Percentiles rank a stretch among this genome's conserved stretches.
These are phyloP conservation scores for Tetragonia tetragonoides DNA, from an alignment of 148 eudicot species.

Conservation along the genomic window DNA sequence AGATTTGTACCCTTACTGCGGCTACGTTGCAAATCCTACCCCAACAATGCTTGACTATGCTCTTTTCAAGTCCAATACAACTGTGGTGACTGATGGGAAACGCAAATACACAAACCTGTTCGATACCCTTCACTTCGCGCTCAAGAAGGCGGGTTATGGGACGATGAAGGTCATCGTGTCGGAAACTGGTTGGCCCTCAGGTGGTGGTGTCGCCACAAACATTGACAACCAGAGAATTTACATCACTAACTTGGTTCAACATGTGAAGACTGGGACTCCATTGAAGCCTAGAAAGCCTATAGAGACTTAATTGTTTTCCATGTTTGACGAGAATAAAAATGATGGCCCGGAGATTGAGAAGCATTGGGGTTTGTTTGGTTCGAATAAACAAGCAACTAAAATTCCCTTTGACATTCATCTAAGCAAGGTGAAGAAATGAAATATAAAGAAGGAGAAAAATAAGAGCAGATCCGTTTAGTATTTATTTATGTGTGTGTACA, in stretches of 20 bases:
- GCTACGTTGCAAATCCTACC: neutral
- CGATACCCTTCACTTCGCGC: slow-evolving; percentile 41
- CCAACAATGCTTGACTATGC: slow-evolving; percentile 20
- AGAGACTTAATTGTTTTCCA: slow-evolving; percentile 44
- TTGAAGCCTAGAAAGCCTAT: slow-evolving; percentile 41
- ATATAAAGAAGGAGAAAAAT: no score
- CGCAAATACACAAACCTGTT: slow-evolving; percentile 30
- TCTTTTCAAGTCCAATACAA: slow-evolving; percentile 26
- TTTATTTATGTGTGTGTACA: no score
- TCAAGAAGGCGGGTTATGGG: slow-evolving; percentile 35
- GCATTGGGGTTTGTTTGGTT: slow-evolving; percentile 49
- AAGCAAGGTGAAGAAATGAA: slow-evolving; percentile 15
- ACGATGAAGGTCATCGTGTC: slow-evolving; percentile 44
- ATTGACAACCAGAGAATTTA: slow-evolving; percentile 41
- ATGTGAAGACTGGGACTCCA: slow-evolving; percentile 48
- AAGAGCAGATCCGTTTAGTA: no score
- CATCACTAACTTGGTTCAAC: slow-evolving; percentile 40
- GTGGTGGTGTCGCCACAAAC: slow-evolving; percentile 34
- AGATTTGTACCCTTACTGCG: slow-evolving; percentile 34
- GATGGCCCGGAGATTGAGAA: slow-evolving; percentile 41
- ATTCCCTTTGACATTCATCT: slow-evolving; percentile 31
- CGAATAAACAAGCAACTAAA: slow-evolving; percentile 40
- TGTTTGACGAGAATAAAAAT: slow-evolving; percentile 60
- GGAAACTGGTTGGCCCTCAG: slow-evolving; percentile 70
- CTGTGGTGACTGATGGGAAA: slow-evolving; percentile 19